These are phyloP conservation scores for Aspergillus tubingensis DNA, from an alignment of 2,329 filamentous ascomycete genomes.

Conservation along the genomic window DNA sequence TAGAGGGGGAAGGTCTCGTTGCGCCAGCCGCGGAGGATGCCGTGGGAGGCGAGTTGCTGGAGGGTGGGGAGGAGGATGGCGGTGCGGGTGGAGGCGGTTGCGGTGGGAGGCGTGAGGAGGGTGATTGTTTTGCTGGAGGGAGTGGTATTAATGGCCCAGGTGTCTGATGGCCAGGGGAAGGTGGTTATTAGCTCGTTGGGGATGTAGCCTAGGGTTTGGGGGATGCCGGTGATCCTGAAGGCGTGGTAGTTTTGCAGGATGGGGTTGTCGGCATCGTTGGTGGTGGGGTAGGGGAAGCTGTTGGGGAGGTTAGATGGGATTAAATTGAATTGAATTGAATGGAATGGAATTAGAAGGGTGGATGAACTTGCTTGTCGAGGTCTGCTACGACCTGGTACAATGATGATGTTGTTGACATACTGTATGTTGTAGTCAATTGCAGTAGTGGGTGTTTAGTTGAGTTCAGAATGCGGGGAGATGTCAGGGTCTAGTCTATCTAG, in stretches of 20 bases:
- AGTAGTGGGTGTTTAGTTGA: too few relatives aligned
- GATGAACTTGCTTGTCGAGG: background rate
- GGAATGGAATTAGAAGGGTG: background rate
- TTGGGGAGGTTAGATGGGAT: background rate
- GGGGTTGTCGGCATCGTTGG: background rate
- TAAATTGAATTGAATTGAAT: background rate
- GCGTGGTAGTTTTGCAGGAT: background rate
- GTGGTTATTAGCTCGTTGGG: background rate
- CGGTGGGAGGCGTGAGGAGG: background rate
- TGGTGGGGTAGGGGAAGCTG: background rate
- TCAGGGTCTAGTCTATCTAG: too few relatives aligned
- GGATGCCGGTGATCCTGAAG: slow-evolving; percentile 7
- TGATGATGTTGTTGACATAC: background rate
- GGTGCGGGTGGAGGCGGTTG: background rate
- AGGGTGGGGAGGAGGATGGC: background rate
- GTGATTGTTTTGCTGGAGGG: background rate
- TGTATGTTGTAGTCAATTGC: too few relatives aligned
- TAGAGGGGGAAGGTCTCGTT: slow-evolving; percentile 47
- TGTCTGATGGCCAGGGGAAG: background rate
- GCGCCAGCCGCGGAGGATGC: slow-evolving; percentile 31
- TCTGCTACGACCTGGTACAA: background rate
- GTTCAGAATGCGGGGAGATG: too few relatives aligned
- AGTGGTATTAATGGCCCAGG: background rate
- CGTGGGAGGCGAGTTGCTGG: background rate
- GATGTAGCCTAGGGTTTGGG: slow-evolving; percentile 4